These are phyloP conservation scores for Verticillium dahliae DNA, from an alignment of 2,329 filamentous ascomycete species.

Conservation along the genomic window DNA sequence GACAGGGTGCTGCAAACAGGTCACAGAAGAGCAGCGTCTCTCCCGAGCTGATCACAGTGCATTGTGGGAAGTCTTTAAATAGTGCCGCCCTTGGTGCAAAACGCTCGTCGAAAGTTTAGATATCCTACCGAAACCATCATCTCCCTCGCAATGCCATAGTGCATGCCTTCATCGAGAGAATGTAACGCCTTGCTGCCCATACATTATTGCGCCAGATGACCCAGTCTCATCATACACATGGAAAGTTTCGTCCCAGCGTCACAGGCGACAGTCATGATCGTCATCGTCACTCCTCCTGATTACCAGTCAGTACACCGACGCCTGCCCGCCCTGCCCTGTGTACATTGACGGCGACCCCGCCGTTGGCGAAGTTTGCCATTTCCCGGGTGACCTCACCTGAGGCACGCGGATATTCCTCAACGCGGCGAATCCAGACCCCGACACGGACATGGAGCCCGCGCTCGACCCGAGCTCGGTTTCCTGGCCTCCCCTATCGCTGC, in stretches of 20 bases:
- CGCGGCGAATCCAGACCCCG: conserved; percentile 5
- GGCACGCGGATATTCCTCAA: conserved; percentile 10
- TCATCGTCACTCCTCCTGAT: neutral
- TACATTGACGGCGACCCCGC: neutral
- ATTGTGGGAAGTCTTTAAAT: neutral
- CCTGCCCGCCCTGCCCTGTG: neutral
- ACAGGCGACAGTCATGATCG: neutral
- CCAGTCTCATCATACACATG: neutral
- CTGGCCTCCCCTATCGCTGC: conserved; percentile 9
- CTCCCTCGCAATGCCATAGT: neutral
- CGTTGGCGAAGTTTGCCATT: neutral
- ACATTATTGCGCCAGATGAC: neutral
- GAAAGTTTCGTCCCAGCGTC: neutral
- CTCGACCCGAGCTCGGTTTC: conserved; percentile 9
- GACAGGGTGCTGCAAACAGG: neutral
- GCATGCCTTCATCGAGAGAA: neutral
- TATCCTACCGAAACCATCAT: neutral
- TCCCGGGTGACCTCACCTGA: conserved; percentile 7
- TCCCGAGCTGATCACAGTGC: no score
- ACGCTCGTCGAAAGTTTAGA: neutral
- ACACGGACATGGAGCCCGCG: conserved; percentile 15
- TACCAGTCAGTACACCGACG: conserved; percentile 1
- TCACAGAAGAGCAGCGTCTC: neutral
- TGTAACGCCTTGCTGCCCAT: neutral
- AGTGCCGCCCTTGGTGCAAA: neutral